Evolutionary conservation across 768 basidiomycete genomes (phyloP).

Genomic region (Tremella fuciformis): DNA sequence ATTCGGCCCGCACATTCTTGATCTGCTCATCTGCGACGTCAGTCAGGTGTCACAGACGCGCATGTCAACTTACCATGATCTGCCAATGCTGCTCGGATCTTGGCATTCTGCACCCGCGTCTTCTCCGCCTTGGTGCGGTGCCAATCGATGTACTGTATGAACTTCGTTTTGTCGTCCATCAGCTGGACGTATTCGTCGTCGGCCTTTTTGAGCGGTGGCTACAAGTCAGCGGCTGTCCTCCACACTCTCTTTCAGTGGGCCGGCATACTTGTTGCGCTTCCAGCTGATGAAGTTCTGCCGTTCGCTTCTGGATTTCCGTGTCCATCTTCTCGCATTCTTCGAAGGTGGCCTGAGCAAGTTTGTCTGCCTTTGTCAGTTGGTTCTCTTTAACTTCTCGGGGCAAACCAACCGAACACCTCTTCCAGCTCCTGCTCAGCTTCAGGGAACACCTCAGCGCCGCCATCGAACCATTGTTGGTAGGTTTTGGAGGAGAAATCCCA

Average conservation of each 20-base stretch:
- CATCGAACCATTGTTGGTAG: conserved; percentile 47
- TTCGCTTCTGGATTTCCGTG: conserved; percentile 25
- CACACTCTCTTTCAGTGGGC: not conserved
- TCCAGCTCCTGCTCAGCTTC: conserved; percentile 60
- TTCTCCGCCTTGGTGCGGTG: conserved; percentile 60
- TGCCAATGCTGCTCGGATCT: conserved; percentile 54
- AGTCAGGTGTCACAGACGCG: conserved; percentile 3
- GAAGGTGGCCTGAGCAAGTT: conserved; percentile 22
- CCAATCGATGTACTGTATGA: conserved; percentile 44
- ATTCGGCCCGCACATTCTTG: conserved; percentile 64
- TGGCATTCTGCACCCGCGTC: conserved; percentile 62
- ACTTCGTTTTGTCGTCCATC: conserved; percentile 59
- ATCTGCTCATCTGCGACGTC: conserved; percentile 51
- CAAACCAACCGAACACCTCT: conserved; percentile 62
- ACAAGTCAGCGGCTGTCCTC: conserved; percentile 3
- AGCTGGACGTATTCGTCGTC: conserved; percentile 59
- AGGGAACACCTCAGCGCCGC: conserved; percentile 61
- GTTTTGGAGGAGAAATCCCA: conserved; percentile 42
- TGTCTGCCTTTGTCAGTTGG: conserved; percentile 28
- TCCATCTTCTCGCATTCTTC: conserved; percentile 32
- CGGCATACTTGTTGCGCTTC: conserved; percentile 44
- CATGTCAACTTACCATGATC: conserved; percentile 31
- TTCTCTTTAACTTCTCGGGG: not conserved
- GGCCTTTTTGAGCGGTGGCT: conserved; percentile 50
- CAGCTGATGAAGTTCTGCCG: conserved; percentile 35